phyloP scores from a whole-genome alignment of 2,329 filamentous ascomycete genomes.

The Calonectria pauciramosa region DNA sequence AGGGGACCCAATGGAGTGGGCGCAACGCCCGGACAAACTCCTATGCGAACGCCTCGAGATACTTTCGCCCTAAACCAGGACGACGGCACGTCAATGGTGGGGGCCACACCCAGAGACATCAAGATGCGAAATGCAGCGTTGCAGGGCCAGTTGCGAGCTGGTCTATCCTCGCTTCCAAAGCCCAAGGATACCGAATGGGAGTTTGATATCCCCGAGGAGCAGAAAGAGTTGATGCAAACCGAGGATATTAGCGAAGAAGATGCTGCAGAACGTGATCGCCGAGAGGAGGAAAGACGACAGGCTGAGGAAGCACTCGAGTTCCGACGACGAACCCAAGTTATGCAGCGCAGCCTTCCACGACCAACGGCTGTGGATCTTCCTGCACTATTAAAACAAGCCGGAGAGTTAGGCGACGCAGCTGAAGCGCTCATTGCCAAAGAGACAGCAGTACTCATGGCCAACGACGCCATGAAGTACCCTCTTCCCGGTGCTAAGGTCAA shows the following conservation, averaged over 20 bases:
- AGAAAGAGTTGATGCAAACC: slow-evolving; percentile 67
- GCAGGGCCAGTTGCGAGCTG: slow-evolving; percentile 76
- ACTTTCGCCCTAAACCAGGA: slow-evolving; percentile 86
- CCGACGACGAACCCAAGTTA: slow-evolving; percentile 88
- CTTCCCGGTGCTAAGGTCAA: slow-evolving; percentile 76
- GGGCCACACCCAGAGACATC: slow-evolving; percentile 83
- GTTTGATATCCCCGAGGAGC: slow-evolving; percentile 89
- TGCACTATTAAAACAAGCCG: slow-evolving; percentile 74
- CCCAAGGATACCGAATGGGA: slow-evolving; percentile 97
- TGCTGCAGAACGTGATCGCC: slow-evolving; percentile 81
- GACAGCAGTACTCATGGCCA: slow-evolving; percentile 82
- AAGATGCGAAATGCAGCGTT: slow-evolving; percentile 78
- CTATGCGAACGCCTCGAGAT: slow-evolving; percentile 89
- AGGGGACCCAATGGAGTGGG: slow-evolving; percentile 74
- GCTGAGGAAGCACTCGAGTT: slow-evolving; percentile 84
- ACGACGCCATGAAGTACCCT: slow-evolving; percentile 83
- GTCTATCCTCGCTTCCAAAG: slow-evolving; percentile 87
- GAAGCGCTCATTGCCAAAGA: slow-evolving; percentile 81
- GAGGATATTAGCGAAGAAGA: slow-evolving; percentile 68
- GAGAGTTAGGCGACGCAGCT: slow-evolving; percentile 72
- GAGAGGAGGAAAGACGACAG: slow-evolving; percentile 80
- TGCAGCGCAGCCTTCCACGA: slow-evolving; percentile 86
- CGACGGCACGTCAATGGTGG: slow-evolving; percentile 75
- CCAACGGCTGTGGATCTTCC: slow-evolving; percentile 80
- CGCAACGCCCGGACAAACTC: slow-evolving; percentile 82